phyloP scores from a whole-genome alignment of 2,329 filamentous ascomycete species.

The Lojkania enalia region DNA sequence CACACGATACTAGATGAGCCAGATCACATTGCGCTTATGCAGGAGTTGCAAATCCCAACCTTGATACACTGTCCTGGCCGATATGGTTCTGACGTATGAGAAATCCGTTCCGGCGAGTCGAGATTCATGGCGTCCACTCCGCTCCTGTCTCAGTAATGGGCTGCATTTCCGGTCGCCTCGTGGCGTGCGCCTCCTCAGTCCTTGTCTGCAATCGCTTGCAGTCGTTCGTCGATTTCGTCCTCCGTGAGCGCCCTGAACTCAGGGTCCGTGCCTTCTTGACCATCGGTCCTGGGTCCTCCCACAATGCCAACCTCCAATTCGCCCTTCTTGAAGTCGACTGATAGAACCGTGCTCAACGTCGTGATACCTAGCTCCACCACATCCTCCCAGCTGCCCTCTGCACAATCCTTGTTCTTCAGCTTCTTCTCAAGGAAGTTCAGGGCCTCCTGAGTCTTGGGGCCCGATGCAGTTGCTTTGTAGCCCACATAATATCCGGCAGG shows the following conservation, averaged over 20 bases:
- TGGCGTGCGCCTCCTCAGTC: constrained; percentile 63
- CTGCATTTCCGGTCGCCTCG: constrained; percentile 25
- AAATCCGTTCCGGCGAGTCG: constrained; percentile 29
- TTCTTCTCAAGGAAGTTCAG: constrained; percentile 99
- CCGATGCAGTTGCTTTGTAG: constrained; percentile 97
- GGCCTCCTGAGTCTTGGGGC: constrained; percentile 97
- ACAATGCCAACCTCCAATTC: constrained; percentile 98
- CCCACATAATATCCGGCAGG: constrained; percentile 97
- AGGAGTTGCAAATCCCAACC: constrained; percentile 37
- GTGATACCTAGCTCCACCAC: constrained; percentile 97
- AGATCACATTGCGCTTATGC: constrained; percentile 40
- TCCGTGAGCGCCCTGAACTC: constrained; percentile 88
- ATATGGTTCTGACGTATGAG: constrained; percentile 34
- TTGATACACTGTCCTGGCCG: constrained; percentile 34
- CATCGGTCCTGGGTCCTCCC: constrained; percentile 80
- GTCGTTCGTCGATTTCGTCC: constrained; percentile 96
- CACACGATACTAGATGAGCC: constrained; percentile 14
- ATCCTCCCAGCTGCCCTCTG: constrained; percentile 92
- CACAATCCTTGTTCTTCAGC: constrained; percentile 97
- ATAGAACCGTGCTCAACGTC: constrained; percentile 91
- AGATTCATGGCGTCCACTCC: constrained; percentile 24
- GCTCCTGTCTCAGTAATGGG: constrained; percentile 29
- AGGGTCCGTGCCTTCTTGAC: constrained; percentile 77
- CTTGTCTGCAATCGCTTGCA: constrained; percentile 98
- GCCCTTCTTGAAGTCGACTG: constrained; percentile 99